These are phyloP conservation scores for Blastobotrys arbuscula DNA, from an alignment of 1,139 yeast species.

Conservation along the genomic window DNA sequence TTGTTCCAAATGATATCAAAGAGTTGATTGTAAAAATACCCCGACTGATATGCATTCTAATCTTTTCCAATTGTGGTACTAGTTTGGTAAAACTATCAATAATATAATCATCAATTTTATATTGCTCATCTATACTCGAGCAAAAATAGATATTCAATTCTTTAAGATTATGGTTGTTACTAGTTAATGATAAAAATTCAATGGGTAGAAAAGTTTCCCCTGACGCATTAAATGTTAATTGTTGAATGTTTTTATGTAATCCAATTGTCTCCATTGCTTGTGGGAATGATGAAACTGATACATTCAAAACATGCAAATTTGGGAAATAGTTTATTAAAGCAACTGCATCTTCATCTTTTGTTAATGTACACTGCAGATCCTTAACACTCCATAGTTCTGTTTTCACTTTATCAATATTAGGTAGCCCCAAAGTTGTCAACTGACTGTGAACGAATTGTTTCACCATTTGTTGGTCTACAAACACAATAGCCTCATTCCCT, in stretches of 20 bases:
- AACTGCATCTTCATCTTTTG: neutral
- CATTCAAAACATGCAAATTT: neutral
- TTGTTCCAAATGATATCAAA: neutral
- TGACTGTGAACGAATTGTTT: neutral
- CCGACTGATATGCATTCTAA: neutral
- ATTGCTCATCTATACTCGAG: neutral
- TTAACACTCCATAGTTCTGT: neutral
- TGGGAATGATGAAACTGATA: neutral
- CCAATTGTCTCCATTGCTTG: neutral
- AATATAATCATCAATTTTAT: neutral
- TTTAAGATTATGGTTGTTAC: neutral
- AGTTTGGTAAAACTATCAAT: neutral
- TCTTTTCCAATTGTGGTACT: neutral
- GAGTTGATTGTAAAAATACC: neutral
- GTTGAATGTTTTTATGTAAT: neutral
- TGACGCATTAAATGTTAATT: neutral
- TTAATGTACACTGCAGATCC: neutral
- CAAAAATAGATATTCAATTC: neutral
- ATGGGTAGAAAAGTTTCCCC: slow-evolving; percentile 1
- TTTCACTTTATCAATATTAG: neutral
- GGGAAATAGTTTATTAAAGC: neutral
- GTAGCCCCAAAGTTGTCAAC: neutral
- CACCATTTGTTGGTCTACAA: neutral
- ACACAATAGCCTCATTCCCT: neutral
- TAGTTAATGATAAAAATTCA: neutral